Evolutionary conservation across 2,329 filamentous ascomycete species (phyloP).

Genomic region (Monilinia aucupariae): DNA sequence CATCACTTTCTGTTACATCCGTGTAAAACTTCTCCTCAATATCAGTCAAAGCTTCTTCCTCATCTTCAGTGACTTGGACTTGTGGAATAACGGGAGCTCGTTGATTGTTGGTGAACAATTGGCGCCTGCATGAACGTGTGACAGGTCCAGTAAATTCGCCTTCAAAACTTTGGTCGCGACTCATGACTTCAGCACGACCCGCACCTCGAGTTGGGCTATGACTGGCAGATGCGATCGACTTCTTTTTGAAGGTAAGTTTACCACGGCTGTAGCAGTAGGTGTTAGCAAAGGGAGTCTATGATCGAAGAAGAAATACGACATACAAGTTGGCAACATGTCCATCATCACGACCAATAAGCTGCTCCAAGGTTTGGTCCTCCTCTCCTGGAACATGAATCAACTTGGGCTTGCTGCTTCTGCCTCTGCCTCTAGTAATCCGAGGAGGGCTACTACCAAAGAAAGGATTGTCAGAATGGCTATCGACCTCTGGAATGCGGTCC

Average conservation of each 20-base stretch:
- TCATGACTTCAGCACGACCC: slow-evolving; percentile 32
- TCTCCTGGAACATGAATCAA: slow-evolving; percentile 49
- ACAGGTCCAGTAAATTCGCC: slow-evolving; percentile 42
- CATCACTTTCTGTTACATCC: slow-evolving; percentile 9
- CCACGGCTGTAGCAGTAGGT: slow-evolving; percentile 55
- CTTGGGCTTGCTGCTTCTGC: slow-evolving; percentile 51
- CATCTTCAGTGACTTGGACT: slow-evolving; percentile 57
- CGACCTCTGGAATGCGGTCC: slow-evolving; percentile 66
- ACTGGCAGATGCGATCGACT: slow-evolving; percentile 23
- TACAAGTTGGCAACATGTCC: slow-evolving; percentile 75
- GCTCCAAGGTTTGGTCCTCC: slow-evolving; percentile 39
- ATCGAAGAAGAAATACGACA: slow-evolving; percentile 39
- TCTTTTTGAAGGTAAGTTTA: slow-evolving; percentile 69
- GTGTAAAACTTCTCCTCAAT: slow-evolving; percentile 38
- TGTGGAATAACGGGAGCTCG: slow-evolving; percentile 46
- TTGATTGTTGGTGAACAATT: slow-evolving; percentile 10
- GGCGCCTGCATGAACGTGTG: slow-evolving; percentile 48
- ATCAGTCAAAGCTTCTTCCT: slow-evolving; percentile 47
- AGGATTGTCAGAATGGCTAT: slow-evolving; percentile 63
- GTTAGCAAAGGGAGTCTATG: slow-evolving; percentile 28
- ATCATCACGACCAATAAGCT: slow-evolving; percentile 64
- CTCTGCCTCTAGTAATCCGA: slow-evolving; percentile 38
- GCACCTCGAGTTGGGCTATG: slow-evolving; percentile 15
- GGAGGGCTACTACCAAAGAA: slow-evolving; percentile 51
- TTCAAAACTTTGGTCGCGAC: slow-evolving; percentile 35